phyloP scores from a whole-genome alignment of 1,139 yeast species.

The Debaryomyces sp. region DNA sequence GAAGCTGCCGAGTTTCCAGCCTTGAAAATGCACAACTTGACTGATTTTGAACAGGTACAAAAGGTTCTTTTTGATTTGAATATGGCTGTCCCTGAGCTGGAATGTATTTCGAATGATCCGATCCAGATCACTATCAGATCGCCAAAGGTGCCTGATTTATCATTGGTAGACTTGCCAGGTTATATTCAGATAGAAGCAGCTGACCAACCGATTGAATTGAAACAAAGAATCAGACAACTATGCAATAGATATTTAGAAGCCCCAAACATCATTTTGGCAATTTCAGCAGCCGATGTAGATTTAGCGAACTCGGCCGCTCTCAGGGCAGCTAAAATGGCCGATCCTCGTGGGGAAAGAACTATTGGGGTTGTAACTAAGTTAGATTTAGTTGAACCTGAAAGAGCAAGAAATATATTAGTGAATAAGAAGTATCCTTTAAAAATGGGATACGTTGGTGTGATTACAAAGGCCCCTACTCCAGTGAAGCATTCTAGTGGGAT shows the following conservation, averaged over 20 bases:
- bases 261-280: slow-evolving; percentile 93
- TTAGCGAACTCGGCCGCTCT: slow-evolving; percentile 94
- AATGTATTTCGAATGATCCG: slow-evolving; percentile 88
- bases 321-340: slow-evolving; percentile 88
- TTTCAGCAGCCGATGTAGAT: slow-evolving; percentile 97
- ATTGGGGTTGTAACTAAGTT: slow-evolving; percentile 94
- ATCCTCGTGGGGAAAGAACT: slow-evolving; percentile 92
- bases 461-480: slow-evolving; percentile 70
- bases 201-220: slow-evolving; percentile 87
- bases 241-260: slow-evolving; percentile 86
- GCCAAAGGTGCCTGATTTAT: slow-evolving; percentile 90
- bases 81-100: slow-evolving; percentile 84
- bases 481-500: slow-evolving; percentile 23
- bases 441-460: slow-evolving; percentile 98
- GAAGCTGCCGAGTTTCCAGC: slow-evolving; percentile 96
- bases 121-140: slow-evolving; percentile 89
- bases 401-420: slow-evolving; percentile 67
- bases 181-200: slow-evolving; percentile 96
- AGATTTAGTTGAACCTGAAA: slow-evolving; percentile 80
- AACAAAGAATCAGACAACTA: slow-evolving; percentile 72
- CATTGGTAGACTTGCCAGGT: slow-evolving; percentile 95
- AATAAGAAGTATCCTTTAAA: slow-evolving; percentile 85
- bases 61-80: slow-evolving; percentile 82
- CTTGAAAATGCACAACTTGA: slow-evolving; percentile 74
- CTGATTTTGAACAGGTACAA: slow-evolving; percentile 88